Evolutionary conservation across 768 basidiomycete genomes (phyloP).

Genomic region (Rhizopogon roseolus): DNA sequence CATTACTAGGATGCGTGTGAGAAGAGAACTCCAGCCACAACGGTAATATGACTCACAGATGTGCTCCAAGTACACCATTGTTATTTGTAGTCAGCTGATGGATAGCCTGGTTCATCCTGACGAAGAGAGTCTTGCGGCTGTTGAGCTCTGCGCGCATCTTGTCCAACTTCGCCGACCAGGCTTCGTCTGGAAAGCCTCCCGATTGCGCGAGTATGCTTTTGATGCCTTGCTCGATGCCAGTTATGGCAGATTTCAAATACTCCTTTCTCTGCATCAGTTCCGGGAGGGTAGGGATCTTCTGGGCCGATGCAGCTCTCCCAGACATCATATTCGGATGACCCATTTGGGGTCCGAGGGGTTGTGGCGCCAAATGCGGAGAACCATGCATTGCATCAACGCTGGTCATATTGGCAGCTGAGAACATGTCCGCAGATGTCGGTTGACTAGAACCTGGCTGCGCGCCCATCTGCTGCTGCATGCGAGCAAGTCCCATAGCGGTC

Average conservation of each 20-base stretch:
- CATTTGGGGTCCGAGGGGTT: conserved; percentile 15
- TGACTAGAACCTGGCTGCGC: conserved; percentile 35
- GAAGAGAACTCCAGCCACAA: not conserved
- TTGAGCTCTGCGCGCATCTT: conserved; percentile 17
- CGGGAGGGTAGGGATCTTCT: conserved; percentile 9
- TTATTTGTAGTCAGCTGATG: conserved; percentile 16
- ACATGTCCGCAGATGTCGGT: conserved; percentile 38
- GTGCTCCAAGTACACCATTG: conserved; percentile 17
- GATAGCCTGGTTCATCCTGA: conserved; percentile 29
- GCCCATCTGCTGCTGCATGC: conserved; percentile 27
- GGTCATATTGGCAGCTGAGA: conserved; percentile 40
- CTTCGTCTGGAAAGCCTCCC: conserved; percentile 14
- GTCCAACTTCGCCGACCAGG: conserved; percentile 10
- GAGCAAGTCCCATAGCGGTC: conserved; percentile 30
- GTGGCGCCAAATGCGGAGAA: conserved; percentile 37
- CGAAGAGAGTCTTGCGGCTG: conserved; percentile 34
- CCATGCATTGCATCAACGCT: conserved; percentile 42
- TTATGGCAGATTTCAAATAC: conserved; percentile 12
- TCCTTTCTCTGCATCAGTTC: conserved; percentile 21
- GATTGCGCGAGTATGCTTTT: not conserved
- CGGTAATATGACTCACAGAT: conserved; percentile 27
- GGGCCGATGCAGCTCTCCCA: conserved; percentile 6
- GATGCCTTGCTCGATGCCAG: not conserved
- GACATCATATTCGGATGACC: conserved; percentile 19
- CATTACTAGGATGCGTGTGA: conserved; percentile 14